phyloP scores from a whole-genome alignment of 1,139 yeast genomes.

The Saccharomycopsis crataegensis region DNA sequence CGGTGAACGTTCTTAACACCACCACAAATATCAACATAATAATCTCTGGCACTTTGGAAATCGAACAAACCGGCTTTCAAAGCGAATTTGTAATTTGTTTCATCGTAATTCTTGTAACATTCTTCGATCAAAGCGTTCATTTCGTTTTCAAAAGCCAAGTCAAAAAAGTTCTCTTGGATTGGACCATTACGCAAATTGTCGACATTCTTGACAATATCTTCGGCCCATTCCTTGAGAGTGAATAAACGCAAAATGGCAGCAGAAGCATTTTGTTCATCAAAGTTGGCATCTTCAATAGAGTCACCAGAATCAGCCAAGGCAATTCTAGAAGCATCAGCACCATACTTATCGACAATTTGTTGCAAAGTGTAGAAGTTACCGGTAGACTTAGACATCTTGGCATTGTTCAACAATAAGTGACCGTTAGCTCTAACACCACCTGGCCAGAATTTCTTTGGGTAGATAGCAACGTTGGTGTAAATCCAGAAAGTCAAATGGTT shows the following conservation, averaged over 20 bases:
- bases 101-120: constrained; percentile 60
- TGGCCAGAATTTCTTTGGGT: constrained; percentile 92
- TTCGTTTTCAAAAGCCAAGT: constrained; percentile 86
- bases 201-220: constrained; percentile 50
- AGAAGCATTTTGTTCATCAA: constrained; percentile 93
- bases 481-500: constrained; percentile 95
- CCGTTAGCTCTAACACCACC: constrained; percentile 92
- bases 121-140: constrained; percentile 75
- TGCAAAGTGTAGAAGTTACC: constrained; percentile 94
- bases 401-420: constrained; percentile 88
- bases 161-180: constrained; percentile 58
- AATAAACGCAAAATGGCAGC: constrained; percentile 93
- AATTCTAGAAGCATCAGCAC: constrained; percentile 97
- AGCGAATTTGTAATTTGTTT: constrained; percentile 80
- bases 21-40: constrained; percentile 56
- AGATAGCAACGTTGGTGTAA: constrained; percentile 85
- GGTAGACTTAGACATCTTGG: constrained; percentile 96
- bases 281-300: constrained; percentile 93
- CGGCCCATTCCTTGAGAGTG: constrained; percentile 94
- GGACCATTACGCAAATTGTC: constrained; percentile 65
- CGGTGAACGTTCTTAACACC: constrained; percentile 61
- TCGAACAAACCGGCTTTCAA: constrained; percentile 89
- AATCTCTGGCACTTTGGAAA: constrained; percentile 91
- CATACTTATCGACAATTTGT: constrained; percentile 79
- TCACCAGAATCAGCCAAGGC: constrained; percentile 99